Base-by-base conservation (phyloP, 192 early-diverging fungal species). In the Phlyctochytrium arcticum region DNA sequence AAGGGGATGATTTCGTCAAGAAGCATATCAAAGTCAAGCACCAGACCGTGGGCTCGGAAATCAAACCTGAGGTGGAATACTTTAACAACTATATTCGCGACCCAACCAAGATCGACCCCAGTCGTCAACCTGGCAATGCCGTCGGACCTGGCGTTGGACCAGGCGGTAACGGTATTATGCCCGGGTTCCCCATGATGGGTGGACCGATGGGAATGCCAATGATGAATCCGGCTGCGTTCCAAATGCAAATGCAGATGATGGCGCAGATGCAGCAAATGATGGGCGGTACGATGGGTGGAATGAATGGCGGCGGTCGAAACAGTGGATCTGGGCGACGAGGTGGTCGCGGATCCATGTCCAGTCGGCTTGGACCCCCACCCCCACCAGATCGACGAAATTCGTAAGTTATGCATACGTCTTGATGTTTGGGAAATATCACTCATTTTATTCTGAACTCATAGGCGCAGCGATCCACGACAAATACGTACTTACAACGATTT, bases 1-100 rank as follows among this genome's bases (percentile, higher is more conserved):
- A 90, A 68, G 96, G 91, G 23, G 82, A 89, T 33, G 88, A 90
- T 60, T 98, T 92, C 87, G 92, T 97, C 23, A 83, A 82, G 71
- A 98, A 98, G 75, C 96, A 98, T 65, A 90, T 98, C 65, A 68
- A 81, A 60, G 83, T 81, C 56, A 98, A 98, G 75, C 96, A 98
- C 70, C 78, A 87, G 10, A 90, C 95, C 69, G 74, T 88, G 19
- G 35, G 17, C 23, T 12, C 39, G 15, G 23, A 35, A 5, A 57
- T 27, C 37, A 6, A 19, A 8, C 23, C 60, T 36, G 59, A 69
- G 19, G 59, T 61, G 12, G 77, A 73, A 6, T 90, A 87, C 54
- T 94, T 89, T 69, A 96, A 98, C 76, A 90, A 87, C 71, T 96
- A 89, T 76, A 89, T 93, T 29, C 67, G 83, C 58, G 94, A 98